Base-by-base conservation (phyloP, 345 rosid species). In the Pistacia integerrima region DNA sequence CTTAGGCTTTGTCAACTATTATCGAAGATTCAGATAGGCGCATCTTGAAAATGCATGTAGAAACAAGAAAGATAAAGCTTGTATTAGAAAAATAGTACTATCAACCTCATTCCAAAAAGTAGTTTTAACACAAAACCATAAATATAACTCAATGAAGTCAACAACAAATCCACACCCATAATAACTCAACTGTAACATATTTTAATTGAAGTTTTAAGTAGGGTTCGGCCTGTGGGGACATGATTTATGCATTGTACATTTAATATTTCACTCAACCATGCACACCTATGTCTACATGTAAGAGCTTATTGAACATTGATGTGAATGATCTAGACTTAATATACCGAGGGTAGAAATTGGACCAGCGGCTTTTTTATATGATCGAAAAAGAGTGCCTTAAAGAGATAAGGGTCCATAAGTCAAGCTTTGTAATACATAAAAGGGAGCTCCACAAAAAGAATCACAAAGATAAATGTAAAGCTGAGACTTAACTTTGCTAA, bases 21-120 rank as follows among this genome's bases (percentile, higher is more conserved):
- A 22, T 22, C 22, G 22, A 22, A 22, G 22, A 22, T 87, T 96
- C 99, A 69, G 98, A 87, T 13, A 96, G 88, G 72, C 98, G 97
- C 97, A 92, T 92, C 82, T 96, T 62, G 92, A 90, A 86, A 93
- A 96, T 80, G 99, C 99, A 98, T 96, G 82, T 69, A 78, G 38
- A 75, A 73, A 76, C 70, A 77, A 51, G 48, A 30, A 61, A 55
- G 11, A 7, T 20, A 63, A 65, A 65, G 35, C 5, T 33, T 33
- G 44, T 30, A 59, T 49, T 55, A 73, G 76, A 66, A 77, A 77
- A 38, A 46, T 25, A 69, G 61, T 73, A 44, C 67, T 25, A 16
- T 72, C 30, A 1, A 69, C 46, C 36, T 73, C 46, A 30, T 68
- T 59, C 49, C 35, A 20, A 7, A 57, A 71, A 38, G 17, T 30